These are phyloP conservation scores for Lipomyces kockii DNA, from an alignment of 805 yeast genomes.

Conservation along the genomic window DNA sequence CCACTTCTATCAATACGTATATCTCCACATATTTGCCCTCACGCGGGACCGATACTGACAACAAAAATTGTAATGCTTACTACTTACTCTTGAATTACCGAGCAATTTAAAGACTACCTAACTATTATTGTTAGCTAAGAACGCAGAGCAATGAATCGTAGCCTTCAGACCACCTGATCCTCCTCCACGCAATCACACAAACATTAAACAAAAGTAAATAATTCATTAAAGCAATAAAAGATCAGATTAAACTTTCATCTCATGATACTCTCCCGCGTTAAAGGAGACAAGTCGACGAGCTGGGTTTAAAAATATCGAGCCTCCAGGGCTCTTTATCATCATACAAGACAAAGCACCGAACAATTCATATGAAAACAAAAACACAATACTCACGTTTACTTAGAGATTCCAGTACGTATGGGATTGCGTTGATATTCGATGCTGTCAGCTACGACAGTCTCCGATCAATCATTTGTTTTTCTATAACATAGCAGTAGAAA, in stretches of 20 bases:
- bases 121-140: no score
- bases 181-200: background rate
- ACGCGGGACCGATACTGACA: no score
- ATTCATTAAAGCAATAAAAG: background rate
- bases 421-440: background rate
- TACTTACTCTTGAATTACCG: no score
- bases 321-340: slow-evolving; percentile 39
- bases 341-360: slow-evolving; percentile 9
- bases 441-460: background rate
- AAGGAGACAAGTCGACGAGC: slow-evolving; percentile 34
- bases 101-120: no score
- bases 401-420: no score
- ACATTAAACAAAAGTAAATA: slow-evolving; percentile 3
- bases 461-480: no score
- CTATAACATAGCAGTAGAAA: no score
- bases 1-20: no score
- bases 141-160: no score
- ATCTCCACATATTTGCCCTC: no score
- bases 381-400: background rate
- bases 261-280: slow-evolving; percentile 14
- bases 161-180: no score
- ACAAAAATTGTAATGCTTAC: no score
- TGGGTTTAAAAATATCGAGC: slow-evolving; percentile 36
- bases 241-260: slow-evolving; percentile 25
- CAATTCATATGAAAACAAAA: background rate